A percentile compares a stretch with the other conserved stretches of the same genome.
These are phyloP conservation scores for Dissoconium aciculare DNA, from an alignment of 2,329 filamentous ascomycete genomes.

Conservation along the genomic window DNA sequence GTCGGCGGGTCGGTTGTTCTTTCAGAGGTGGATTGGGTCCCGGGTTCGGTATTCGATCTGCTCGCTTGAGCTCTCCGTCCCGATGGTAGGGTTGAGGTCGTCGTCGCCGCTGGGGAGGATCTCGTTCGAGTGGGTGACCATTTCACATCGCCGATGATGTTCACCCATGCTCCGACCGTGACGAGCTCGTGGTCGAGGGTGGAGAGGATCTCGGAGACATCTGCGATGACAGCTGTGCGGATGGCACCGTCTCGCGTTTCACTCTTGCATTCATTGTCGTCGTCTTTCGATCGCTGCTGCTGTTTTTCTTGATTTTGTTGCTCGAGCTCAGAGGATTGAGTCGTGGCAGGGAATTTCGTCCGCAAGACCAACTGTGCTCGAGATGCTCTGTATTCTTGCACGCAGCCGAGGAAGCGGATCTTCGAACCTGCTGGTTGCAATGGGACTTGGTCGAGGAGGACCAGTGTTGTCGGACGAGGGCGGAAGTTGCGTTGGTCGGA, in stretches of 20 bases:
- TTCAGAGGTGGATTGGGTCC: too few species aligned
- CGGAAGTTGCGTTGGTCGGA: slow-evolving; percentile 7
- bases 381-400: slow-evolving; percentile 41
- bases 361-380: slow-evolving; percentile 51
- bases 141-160: slow-evolving; percentile 61
- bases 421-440: slow-evolving; percentile 44
- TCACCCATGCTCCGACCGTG: slow-evolving; percentile 70
- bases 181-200: slow-evolving; percentile 48
- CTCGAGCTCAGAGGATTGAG: too few species aligned
- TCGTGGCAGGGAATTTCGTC: slow-evolving; percentile 44
- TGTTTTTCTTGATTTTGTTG: too few species aligned
- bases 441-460: slow-evolving; percentile 34
- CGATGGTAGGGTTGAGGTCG: neutral
- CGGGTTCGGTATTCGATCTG: too few species aligned
- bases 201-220: slow-evolving; percentile 57
- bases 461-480: slow-evolving; percentile 43
- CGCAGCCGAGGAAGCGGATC: slow-evolving; percentile 78
- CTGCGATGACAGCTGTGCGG: slow-evolving; percentile 41
- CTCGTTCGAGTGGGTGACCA: too few species aligned
- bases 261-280: too few species aligned
- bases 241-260: too few species aligned
- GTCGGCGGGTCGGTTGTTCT: too few species aligned
- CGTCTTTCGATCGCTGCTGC: too few species aligned
- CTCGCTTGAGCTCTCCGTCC: neutral
- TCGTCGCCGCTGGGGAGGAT: too few species aligned